Conservation (phyloP, 108 stramenopile genomes). For the Cylindrotheca fusiformis region DNA sequence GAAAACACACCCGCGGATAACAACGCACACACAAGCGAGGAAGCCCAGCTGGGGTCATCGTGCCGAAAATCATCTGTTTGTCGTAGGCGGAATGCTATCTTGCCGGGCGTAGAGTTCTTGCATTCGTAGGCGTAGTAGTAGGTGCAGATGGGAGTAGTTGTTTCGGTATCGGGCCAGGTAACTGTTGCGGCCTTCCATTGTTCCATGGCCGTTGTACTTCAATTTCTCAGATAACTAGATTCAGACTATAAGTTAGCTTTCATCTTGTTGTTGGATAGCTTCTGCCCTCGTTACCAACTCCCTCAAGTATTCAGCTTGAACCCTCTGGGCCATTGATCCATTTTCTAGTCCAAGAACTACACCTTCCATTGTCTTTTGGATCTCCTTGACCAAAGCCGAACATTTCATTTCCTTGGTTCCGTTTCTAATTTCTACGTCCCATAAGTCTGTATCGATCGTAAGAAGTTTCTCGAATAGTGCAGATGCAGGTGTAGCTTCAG, state of each 20-base stretch:
- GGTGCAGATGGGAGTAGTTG: no score
- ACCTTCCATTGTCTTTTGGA: slow-evolving; percentile 84
- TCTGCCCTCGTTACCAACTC: slow-evolving; percentile 79
- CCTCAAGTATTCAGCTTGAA: slow-evolving; percentile 89
- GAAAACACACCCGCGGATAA: no score
- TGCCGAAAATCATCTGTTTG: no score
- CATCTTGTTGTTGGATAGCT: slow-evolving; percentile 12
- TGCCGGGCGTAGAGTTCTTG: no score
- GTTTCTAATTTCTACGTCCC: slow-evolving; percentile 62
- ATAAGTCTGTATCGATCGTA: slow-evolving; percentile 67
- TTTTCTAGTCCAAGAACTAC: slow-evolving; percentile 86
- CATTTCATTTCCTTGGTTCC: slow-evolving; percentile 41
- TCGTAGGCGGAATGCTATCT: no score
- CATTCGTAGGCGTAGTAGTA: no score
- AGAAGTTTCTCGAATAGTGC: slow-evolving; percentile 68
- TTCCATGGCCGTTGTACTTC: not conserved
- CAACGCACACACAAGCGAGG: no score
- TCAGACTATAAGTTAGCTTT: not conserved
- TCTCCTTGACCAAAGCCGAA: slow-evolving; percentile 57
- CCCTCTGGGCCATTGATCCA: slow-evolving; percentile 88
- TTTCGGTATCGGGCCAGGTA: not conserved
- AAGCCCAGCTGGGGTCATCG: no score
- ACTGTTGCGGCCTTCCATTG: not conserved
- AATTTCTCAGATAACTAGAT: not conserved
- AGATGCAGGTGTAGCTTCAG: slow-evolving; percentile 25